Base-by-base conservation (phyloP, 116 monocot genomes). In the Cymodocea nodosa region DNA sequence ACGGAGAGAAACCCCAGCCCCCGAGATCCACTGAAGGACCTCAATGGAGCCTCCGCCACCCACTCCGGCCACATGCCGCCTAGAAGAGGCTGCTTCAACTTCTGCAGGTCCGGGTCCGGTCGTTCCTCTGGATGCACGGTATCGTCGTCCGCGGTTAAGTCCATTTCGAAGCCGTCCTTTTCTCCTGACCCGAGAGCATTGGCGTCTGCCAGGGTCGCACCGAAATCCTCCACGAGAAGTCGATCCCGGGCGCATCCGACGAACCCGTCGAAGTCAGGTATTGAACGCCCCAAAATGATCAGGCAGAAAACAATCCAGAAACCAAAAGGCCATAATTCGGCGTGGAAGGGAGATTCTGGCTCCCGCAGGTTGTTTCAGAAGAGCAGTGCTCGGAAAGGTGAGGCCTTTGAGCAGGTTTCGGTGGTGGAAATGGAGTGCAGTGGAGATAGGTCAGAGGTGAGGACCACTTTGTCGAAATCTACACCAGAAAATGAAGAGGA, bases 401-500 rank as follows among this genome's bases (percentile, higher is more conserved):
- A 57, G 57, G 24, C 3, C 24, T 57, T 24, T 23, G 24, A 57
- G 57, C 23, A 11, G 57, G 11, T 9, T 12, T 19, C 22, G 11
- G 9, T 10, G 44, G 5, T 44, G 44, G 54, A 4, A 16, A 16
- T 15, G 54, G 19, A 54, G 9, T 12, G 44, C 44, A 10, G 12
- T 57, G 24, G 12, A 22, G 23, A 57, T 57, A 11, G 20, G 13
- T 4, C 35, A 61, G n/a, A 61, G 4, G 30, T 4, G 16, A 61
- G 35, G 30, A 36, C 15, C 16, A 5, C 5, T 36, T 61, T 15
- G 2, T 30, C 13, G 25, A 23, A 64, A 23, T 64, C 23, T 19
- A 64, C 50, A 5, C 64, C 64, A 15, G 49, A 49, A 23, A 50
- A 64, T n/a, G 48, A 63, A 64, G 50, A 15, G 15, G n/a, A 64